Percentiles rank a stretch among this genome's conserved stretches.
Evolutionary conservation across 192 early-diverging fungal species (phyloP).

Genomic region (Geosiphon pyriformis): DNA sequence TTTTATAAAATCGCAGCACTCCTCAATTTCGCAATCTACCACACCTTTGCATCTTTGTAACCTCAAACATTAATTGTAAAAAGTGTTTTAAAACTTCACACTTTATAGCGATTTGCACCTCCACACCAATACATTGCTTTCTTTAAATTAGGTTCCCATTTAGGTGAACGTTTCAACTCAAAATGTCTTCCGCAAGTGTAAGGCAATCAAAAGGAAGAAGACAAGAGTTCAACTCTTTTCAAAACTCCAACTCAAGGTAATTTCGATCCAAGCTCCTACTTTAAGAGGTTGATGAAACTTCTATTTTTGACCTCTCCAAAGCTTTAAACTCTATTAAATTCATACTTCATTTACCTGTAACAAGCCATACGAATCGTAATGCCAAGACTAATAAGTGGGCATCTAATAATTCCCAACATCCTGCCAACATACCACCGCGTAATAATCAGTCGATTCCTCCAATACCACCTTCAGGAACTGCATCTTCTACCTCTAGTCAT

Average conservation of each 20-base stretch:
- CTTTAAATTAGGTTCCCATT: too few species aligned
- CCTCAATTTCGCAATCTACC: too few species aligned
- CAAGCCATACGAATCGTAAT: conserved; percentile 21
- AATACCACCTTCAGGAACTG: not conserved
- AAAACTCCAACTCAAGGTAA: not conserved
- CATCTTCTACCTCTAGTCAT: not conserved
- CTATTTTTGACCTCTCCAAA: too few species aligned
- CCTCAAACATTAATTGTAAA: too few species aligned
- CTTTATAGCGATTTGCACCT: too few species aligned
- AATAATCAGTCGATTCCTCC: conserved; percentile 11
- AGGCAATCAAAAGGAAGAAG: not conserved
- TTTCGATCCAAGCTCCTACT: too few species aligned
- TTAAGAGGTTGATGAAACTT: too few species aligned
- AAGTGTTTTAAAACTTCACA: too few species aligned
- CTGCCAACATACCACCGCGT: not conserved
- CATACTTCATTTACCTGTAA: not conserved
- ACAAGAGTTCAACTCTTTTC: conserved; percentile 1
- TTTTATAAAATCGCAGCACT: too few species aligned
- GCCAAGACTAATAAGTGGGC: conserved; percentile 16
- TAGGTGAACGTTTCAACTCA: too few species aligned
- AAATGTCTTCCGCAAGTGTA: conserved; percentile 1
- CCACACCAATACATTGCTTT: too few species aligned
- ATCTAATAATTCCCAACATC: conserved; percentile 21
- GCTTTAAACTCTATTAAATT: not conserved
- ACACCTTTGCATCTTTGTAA: too few species aligned